Base-by-base conservation (phyloP, 176 grass and related monocot genomes). In the Saccharum spontaneum region DNA sequence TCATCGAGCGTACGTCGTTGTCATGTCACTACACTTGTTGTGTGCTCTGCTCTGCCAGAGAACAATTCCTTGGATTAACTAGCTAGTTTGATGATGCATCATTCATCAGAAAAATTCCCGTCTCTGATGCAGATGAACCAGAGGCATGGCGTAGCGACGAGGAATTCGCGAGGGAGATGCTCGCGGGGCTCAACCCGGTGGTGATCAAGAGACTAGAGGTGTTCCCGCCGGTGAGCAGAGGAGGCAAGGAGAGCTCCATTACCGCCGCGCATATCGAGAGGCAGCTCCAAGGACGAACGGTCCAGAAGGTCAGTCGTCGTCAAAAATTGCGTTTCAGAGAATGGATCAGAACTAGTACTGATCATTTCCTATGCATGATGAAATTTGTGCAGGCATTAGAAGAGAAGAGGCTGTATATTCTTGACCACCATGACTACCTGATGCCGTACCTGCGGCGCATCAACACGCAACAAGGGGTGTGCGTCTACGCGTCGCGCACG, bases 341-440 rank as follows among this genome's bases (percentile, higher is more conserved):
- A 13, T 45, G 31, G 31, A 33, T 33, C 31, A 2, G 31, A 33
- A 44, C 41, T 44, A 44, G 41, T 11, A 11, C 9, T 41, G 40
- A 41, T 8, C 1, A 9, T 9, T 33, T 33, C 40, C 40, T 41
- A 41, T 49, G 24, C 5, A 10, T 45, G 11, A 17, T 67, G 1
- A 7, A 36, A 17, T 2, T 2, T 45, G 55, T 28, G 81, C 81
- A 98, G 96, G 97, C 93, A 11, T 18, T 94, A 69, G 14, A n/a
- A 0, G 20, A 85, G 11, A 83, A 86, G 0, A 89, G 90, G 84
- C 49, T 99, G 28, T 95, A 92, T 44, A 88, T 96, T 14, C 84
- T 99, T 10, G 93, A 99, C 72, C 97, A 99, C 78, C 97, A 99
- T 4, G 93, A 96, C 91, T 99, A 99, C 78, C 75, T 99, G 69